phyloP scores from a whole-genome alignment of 768 basidiomycete genomes.

The Fibroporia radiculosa region DNA sequence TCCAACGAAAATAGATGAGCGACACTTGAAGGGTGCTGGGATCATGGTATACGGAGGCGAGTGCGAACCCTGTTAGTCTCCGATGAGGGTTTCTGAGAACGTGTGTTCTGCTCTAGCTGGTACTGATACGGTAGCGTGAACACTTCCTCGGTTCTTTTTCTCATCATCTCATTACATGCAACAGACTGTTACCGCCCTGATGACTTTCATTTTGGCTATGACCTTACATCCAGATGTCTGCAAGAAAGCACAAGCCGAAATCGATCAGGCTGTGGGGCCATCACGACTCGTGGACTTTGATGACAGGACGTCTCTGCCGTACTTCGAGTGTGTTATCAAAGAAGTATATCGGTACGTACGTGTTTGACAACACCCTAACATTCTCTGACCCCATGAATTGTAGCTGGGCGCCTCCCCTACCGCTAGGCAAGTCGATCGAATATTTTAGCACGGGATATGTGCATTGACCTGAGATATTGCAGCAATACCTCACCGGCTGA shows the following conservation, averaged over 20 bases:
- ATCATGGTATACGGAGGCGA: too few species aligned
- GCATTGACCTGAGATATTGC: neutral
- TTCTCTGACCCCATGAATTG: neutral
- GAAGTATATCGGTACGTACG: conserved; percentile 21
- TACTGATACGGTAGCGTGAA: conserved; percentile 18
- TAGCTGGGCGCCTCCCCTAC: conserved; percentile 1
- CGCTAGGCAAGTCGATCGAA: neutral
- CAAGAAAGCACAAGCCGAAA: conserved; percentile 18
- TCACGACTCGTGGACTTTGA: conserved; percentile 18
- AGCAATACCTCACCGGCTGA: conserved; percentile 6
- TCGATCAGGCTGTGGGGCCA: conserved; percentile 18
- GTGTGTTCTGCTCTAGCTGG: too few species aligned
- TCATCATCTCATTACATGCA: too few species aligned
- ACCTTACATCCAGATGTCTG: conserved; percentile 20
- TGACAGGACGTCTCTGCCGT: conserved; percentile 20
- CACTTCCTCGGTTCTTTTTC: too few species aligned
- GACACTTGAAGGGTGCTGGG: too few species aligned
- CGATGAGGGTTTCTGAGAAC: too few species aligned
- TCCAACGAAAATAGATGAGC: too few species aligned
- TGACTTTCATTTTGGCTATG: conserved; percentile 21
- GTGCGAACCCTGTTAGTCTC: too few species aligned
- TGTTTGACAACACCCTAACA: neutral
- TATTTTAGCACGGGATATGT: neutral
- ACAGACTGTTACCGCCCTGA: conserved; percentile 3
- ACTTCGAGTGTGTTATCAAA: conserved; percentile 18